Conservation (phyloP, 2,329 filamentous ascomycete genomes). For the Aspergillus tanneri region DNA sequence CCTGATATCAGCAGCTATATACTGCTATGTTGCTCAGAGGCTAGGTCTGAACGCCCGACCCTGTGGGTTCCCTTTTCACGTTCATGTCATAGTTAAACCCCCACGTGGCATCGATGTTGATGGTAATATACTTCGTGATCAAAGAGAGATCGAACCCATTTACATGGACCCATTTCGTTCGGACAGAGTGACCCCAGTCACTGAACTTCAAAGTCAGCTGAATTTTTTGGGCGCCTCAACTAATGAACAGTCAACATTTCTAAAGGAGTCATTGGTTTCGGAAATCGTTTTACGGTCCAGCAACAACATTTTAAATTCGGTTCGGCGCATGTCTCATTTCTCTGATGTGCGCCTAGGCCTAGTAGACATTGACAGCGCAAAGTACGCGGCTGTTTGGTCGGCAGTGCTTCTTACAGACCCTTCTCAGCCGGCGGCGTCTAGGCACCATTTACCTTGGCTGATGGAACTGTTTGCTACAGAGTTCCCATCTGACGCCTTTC, state of each 20-base stretch:
- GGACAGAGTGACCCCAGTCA: slow-evolving; percentile 63
- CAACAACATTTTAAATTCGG: slow-evolving; percentile 75
- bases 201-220: slow-evolving; percentile 61
- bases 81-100: slow-evolving; percentile 74
- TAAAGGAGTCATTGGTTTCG: slow-evolving; percentile 63
- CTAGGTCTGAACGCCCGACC: slow-evolving; percentile 74
- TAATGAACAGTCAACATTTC: slow-evolving; percentile 49
- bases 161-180: slow-evolving; percentile 81
- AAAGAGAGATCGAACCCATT: slow-evolving; percentile 55
- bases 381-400: slow-evolving; percentile 75
- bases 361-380: slow-evolving; percentile 60
- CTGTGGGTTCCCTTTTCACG: slow-evolving; percentile 80
- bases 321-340: slow-evolving; percentile 53
- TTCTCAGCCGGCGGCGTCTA: slow-evolving; percentile 51
- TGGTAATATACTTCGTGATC: slow-evolving; percentile 34
- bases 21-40: slow-evolving; percentile 72
- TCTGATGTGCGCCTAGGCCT: slow-evolving; percentile 27
- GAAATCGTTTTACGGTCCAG: slow-evolving; percentile 73
- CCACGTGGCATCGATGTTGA: slow-evolving; percentile 62
- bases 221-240: slow-evolving; percentile 49
- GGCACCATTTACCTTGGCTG: slow-evolving; percentile 64
- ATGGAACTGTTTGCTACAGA: slow-evolving; percentile 63
- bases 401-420: slow-evolving; percentile 54
- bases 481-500: slow-evolving; percentile 68
- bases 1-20: slow-evolving; percentile 83